Conservation (phyloP, 768 basidiomycete genomes). For the Boletellus emodensis region DNA sequence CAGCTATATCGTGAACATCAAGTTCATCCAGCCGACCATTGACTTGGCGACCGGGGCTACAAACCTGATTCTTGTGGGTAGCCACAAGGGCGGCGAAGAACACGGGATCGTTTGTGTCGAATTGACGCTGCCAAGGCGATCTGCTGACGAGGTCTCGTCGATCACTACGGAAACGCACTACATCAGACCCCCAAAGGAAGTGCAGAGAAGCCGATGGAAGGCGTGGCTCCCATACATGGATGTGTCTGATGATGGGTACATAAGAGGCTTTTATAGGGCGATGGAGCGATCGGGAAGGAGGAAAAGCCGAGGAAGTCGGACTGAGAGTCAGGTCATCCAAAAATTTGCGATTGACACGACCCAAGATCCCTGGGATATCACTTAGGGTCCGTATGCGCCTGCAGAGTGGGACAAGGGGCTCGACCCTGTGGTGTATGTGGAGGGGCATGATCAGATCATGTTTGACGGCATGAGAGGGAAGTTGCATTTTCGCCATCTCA, state of each 20-base stretch:
- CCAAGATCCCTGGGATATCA: neutral
- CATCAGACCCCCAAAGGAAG: neutral
- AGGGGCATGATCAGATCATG: no score
- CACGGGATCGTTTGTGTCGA: neutral
- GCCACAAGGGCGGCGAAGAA: accelerated
- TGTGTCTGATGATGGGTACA: neutral
- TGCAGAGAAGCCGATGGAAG: no score
- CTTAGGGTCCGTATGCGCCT: neutral
- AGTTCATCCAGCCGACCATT: neutral
- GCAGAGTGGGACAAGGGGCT: neutral
- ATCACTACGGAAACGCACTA: neutral
- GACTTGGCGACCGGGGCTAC: neutral
- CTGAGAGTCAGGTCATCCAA: neutral
- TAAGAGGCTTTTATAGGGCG: neutral
- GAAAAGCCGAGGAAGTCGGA: no score
- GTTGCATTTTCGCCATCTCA: neutral
- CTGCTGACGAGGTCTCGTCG: neutral
- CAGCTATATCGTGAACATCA: accelerated
- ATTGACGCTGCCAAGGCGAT: neutral
- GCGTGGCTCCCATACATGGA: neutral
- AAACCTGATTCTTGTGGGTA: neutral
- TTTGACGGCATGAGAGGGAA: neutral
- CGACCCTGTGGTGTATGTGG: no score
- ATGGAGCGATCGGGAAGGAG: no score
- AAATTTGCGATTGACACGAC: conserved; percentile 6